Base-by-base conservation (phyloP, 805 yeast genomes). In the Wickerhamomyces strasburgensis region DNA sequence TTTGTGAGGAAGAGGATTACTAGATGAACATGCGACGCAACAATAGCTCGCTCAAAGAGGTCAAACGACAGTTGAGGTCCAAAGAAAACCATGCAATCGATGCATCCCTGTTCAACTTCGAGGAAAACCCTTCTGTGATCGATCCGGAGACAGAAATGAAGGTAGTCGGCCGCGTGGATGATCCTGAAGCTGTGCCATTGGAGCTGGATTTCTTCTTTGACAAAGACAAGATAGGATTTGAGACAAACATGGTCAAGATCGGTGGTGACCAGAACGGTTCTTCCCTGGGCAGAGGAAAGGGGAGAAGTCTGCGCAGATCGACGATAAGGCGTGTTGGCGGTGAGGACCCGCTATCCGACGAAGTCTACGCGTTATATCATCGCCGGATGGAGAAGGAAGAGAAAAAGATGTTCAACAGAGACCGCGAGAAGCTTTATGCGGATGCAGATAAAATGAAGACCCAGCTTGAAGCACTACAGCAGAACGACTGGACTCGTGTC, bases 381-480 rank as follows among this genome's bases (percentile, higher is more conserved):
- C 64, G 68, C 28, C 62, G 75, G 17, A 73, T 80, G 75, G 81
- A 73, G 47, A 73, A 74, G 36, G 81, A 78, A 34, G 93, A 83
- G 56, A 72, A 72, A 48, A 66, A 71, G 28, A 76, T 80, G 71
- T 25, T 46, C 21, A 55, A 55, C 34, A 60, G 70, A 5, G 93
- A 84, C 46, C 61, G 74, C n/a, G 70, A 66, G 31, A 65, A 70
- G 40, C 64, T 78, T 26, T 52, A 67, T 29, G 52, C 64, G 5
- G 89, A 83, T 46, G 71, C 73, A 24, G 84, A 79, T 42, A 70
- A 65, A 31, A 51, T 67, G 44, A 44, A 37, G 15, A 30, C 44
- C 14, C 70, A 78, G 32, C 57, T 65, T 16, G 65, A 68, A 8
- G 67, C 67, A 37, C 59, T 75, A 24, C 42, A 57, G 13, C 57